phyloP scores from a whole-genome alignment of 306 rosid species.

The Cucurbita moschata region DNA sequence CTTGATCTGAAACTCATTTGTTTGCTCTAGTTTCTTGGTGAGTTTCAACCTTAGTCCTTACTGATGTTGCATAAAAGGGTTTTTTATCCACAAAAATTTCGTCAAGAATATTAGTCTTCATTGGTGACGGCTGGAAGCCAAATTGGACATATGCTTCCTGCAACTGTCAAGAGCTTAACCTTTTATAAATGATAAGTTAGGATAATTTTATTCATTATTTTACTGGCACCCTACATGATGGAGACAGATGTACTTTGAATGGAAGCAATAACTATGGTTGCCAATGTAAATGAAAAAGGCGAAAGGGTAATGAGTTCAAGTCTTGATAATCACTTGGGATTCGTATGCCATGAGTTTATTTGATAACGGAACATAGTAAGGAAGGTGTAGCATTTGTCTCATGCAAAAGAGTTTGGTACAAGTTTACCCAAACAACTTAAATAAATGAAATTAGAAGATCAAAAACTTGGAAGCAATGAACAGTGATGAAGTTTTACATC shows the following conservation, averaged over 20 bases:
- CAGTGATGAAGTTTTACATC: not conserved
- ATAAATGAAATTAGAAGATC: not conserved
- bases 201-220: not conserved
- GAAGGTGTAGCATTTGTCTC: not conserved
- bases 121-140: not conserved
- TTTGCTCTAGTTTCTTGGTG: not conserved
- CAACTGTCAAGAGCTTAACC: not conserved
- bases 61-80: not conserved
- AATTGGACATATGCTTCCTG: not conserved
- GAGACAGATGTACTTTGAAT: not conserved
- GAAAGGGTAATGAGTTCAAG: not conserved
- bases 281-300: not conserved
- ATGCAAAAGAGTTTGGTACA: not conserved
- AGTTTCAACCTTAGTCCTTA: not conserved
- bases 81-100: not conserved
- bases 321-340: not conserved
- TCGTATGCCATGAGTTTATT: not conserved
- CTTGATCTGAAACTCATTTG: not conserved
- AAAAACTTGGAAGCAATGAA: not conserved
- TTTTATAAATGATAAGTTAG: not conserved
- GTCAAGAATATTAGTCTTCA: not conserved
- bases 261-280: not conserved
- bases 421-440: not conserved
- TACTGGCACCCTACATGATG: not conserved
- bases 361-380: not conserved